These are phyloP conservation scores for Gynostemma pentaphyllum DNA, from an alignment of 306 rosid genomes.

Conservation along the genomic window DNA sequence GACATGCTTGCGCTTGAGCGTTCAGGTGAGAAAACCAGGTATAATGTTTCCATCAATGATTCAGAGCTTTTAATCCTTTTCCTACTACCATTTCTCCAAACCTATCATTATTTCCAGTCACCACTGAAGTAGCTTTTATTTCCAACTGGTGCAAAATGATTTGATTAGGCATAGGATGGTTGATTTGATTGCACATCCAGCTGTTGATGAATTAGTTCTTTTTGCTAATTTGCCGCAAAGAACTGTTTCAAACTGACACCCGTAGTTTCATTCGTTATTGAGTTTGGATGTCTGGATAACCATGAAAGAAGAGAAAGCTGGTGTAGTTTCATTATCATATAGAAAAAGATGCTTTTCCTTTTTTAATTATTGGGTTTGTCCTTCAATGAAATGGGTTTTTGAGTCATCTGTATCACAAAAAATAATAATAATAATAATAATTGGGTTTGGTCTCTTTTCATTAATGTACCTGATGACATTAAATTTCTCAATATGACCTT, in stretches of 20 bases:
- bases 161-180: background rate
- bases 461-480: background rate
- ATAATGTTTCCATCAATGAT: slow-evolving; percentile 3
- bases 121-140: background rate
- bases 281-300: background rate
- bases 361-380: background rate
- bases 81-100: background rate
- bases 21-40: slow-evolving; percentile 79
- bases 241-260: background rate
- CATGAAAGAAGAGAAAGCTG: background rate
- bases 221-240: background rate
- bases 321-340: background rate
- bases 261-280: background rate
- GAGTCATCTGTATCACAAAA: too few relatives aligned
- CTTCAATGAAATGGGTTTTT: too few relatives aligned
- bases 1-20: slow-evolving; percentile 69
- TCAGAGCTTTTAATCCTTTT: background rate
- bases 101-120: background rate
- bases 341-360: background rate
- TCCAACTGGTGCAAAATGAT: background rate
- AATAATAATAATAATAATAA: too few relatives aligned
- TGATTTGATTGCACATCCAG: background rate
- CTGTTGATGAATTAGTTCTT: background rate
- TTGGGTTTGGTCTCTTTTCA: background rate
- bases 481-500: background rate